Base-by-base conservation (phyloP, 2,329 filamentous ascomycete species). In the Nemania sp. region DNA sequence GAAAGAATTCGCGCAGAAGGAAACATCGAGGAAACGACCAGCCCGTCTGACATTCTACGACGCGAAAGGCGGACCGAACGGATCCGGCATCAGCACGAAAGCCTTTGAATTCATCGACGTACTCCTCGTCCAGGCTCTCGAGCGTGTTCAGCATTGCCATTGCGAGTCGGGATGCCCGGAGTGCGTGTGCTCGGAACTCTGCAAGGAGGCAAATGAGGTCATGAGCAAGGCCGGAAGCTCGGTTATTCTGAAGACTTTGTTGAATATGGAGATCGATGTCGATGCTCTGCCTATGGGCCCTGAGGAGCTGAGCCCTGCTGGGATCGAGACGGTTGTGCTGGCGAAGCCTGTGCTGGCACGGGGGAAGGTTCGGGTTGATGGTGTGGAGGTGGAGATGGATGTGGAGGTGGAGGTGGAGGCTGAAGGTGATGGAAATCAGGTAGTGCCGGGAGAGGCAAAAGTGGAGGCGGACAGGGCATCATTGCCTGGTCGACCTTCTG, bases 21-120 rank as follows among this genome's bases (percentile, higher is more conserved):
- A 88, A 65, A 86, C 83, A 0, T 74, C 76, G 23, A 81, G 92
- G 24, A 96, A 96, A 73, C 80, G 94, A 3, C 94, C 93, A 0
- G 94, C 91, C 0, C 78, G 94, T 1, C 73, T 99, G 42, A 96
- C 91, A 0, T 96, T 99, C 66, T 99, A 97, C 72, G 94, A 97
- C 69, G 88, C 91, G 2, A 96, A 96, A 72, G 94, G 94, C 6
- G 93, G 93, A 0, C 81, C 88, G 0, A 82, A 83, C 37, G 93
- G 93, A 0, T 88, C 84, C 0, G 94, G 94, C 0, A 95, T 97
- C 62, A 91, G 88, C 57, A 89, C 88, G 33, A 97, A 96, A 68
- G 93, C 91, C 0, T 97, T 97, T 66, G 93, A 97, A 65, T 95
- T 96, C 66, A 79, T 96, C 17, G 91, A 96, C 65, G 70, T 88